Conservation (phyloP, 140 eudicot species). For the Bidens hawaiensis region DNA sequence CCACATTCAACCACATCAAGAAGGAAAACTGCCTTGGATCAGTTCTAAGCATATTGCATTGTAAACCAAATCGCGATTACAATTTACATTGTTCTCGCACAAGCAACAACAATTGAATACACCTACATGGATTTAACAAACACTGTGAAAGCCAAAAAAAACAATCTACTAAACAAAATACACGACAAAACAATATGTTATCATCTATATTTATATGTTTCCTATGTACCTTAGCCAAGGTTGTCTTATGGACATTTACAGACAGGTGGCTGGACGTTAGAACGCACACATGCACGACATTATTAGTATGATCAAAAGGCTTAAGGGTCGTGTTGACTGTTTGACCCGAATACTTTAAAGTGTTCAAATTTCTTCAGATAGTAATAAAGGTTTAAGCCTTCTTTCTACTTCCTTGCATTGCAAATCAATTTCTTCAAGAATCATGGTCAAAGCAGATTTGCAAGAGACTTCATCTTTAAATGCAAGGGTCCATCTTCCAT, state of each 20-base stretch:
- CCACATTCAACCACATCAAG: no score
- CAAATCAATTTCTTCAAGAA: conserved; percentile 52
- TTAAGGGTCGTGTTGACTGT: conserved; percentile 9
- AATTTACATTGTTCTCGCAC: conserved; percentile 25
- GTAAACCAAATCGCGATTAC: neutral
- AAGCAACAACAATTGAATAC: conserved; percentile 14
- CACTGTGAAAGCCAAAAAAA: neutral
- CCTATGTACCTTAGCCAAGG: conserved; percentile 26
- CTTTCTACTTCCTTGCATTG: conserved; percentile 65
- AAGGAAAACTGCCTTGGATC: no score
- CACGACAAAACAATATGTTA: conserved; percentile 2
- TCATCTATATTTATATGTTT: conserved; percentile 15
- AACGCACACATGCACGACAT: conserved; percentile 15
- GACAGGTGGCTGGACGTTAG: conserved; percentile 13
- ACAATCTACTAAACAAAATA: conserved; percentile 18
- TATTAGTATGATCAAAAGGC: conserved; percentile 22
- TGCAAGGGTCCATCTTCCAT: conserved; percentile 98
- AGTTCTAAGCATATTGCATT: neutral
- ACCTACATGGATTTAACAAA: conserved; percentile 7
- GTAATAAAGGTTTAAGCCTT: conserved; percentile 56
- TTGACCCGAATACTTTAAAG: conserved; percentile 3
- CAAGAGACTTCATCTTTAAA: conserved; percentile 79
- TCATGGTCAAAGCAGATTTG: conserved; percentile 64
- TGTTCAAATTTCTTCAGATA: conserved; percentile 18
- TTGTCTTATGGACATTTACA: conserved; percentile 32